These are phyloP conservation scores for Camellia lanceoleosa DNA, from an alignment of 148 eudicot species.

Conservation along the genomic window DNA sequence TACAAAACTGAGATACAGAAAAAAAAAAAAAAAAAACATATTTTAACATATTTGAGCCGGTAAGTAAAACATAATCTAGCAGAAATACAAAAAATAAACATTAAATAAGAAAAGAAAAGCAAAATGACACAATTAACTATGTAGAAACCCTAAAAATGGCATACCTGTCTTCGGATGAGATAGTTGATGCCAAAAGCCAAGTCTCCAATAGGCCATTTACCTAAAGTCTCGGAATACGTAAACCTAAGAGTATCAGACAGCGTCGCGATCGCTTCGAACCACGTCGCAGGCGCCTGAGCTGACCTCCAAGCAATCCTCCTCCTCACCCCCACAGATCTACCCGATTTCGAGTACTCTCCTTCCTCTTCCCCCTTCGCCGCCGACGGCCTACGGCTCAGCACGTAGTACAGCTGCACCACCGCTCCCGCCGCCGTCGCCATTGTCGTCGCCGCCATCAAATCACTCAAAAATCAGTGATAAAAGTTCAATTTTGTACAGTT, in stretches of 20 bases:
- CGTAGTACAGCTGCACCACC: slow-evolving; percentile 57
- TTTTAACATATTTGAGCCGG: not conserved
- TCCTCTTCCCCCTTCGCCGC: slow-evolving; percentile 34
- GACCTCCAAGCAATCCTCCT: slow-evolving; percentile 64
- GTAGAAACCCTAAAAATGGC: not conserved
- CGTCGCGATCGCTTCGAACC: slow-evolving; percentile 78
- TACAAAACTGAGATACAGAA: not conserved
- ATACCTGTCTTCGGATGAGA: slow-evolving; percentile 82
- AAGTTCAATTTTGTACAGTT: no score
- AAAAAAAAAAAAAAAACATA: not conserved
- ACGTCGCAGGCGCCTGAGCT: slow-evolving; percentile 92
- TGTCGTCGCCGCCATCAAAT: slow-evolving; percentile 68
- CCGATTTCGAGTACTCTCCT: slow-evolving; percentile 43
- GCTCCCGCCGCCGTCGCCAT: slow-evolving; percentile 89
- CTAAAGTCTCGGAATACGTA: slow-evolving; percentile 84
- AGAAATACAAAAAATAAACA: not conserved
- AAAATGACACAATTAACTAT: not conserved
- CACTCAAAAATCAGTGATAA: slow-evolving; percentile 5
- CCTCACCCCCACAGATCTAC: slow-evolving; percentile 37
- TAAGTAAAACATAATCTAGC: not conserved
- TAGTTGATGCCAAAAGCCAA: slow-evolving; percentile 94
- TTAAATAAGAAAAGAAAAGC: not conserved
- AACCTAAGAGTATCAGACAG: slow-evolving; percentile 81
- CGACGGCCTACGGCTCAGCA: slow-evolving; percentile 44
- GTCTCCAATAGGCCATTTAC: slow-evolving; percentile 96